Conservation (phyloP, 441 rosid genomes). For the Aquilaria agallochum region DNA sequence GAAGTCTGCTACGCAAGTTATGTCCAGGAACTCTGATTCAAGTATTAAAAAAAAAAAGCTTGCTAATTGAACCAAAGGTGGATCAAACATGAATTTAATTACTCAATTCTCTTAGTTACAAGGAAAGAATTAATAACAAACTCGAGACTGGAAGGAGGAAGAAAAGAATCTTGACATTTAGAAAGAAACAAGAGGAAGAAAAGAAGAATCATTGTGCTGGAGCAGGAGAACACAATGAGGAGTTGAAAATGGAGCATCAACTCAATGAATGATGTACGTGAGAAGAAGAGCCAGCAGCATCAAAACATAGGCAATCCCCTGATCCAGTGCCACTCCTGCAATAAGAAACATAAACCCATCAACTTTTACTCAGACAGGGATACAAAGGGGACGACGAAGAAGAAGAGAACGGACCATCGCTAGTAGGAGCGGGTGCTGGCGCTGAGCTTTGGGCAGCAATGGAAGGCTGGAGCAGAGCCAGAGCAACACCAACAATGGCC, state of each 20-base stretch:
- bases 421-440: slow-evolving; percentile 19
- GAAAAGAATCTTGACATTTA: not conserved
- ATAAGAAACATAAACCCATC: not conserved
- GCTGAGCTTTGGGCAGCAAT: slow-evolving; percentile 13
- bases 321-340: slow-evolving; percentile 25
- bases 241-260: not conserved
- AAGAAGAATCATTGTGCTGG: not conserved
- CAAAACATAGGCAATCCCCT: slow-evolving; percentile 24
- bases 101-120: too few species aligned
- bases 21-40: too few species aligned
- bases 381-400: not conserved
- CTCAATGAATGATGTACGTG: slow-evolving; percentile 22
- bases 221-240: too few species aligned
- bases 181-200: not conserved
- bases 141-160: not conserved
- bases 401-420: slow-evolving; percentile 16
- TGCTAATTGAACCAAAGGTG: too few species aligned
- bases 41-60: too few species aligned
- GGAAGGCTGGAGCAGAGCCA: slow-evolving; percentile 2
- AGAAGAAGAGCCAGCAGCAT: slow-evolving; percentile 24
- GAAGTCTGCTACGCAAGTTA: too few species aligned
- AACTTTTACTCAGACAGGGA: too few species aligned
- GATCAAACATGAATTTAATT: too few species aligned
- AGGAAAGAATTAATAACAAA: not conserved
- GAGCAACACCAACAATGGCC: slow-evolving; percentile 5